Percentiles rank a stretch among this genome's conserved stretches.
These are phyloP conservation scores for Zymoseptoria tritici DNA, from an alignment of 2,329 filamentous ascomycete genomes.

Conservation along the genomic window DNA sequence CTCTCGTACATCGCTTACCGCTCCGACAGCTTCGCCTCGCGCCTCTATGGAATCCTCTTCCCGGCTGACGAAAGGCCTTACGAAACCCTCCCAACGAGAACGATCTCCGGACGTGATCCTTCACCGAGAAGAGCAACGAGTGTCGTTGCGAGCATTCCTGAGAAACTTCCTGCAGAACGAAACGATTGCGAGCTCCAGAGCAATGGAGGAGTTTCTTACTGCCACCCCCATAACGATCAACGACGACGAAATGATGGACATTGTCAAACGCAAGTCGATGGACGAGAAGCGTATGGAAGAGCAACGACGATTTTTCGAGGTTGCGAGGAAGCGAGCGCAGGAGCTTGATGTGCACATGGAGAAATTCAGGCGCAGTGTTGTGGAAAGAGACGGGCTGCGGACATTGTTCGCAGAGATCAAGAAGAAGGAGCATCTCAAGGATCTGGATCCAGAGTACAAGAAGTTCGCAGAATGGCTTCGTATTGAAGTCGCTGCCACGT, in stretches of 20 bases:
- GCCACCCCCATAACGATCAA: conserved; percentile 63
- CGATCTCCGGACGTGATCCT: conserved; percentile 41
- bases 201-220: conserved; percentile 78
- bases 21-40: conserved; percentile 22
- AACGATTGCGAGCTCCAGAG: conserved; percentile 72
- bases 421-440: conserved; percentile 76
- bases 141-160: conserved; percentile 87
- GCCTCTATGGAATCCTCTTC: conserved; percentile 25
- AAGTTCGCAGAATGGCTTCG: conserved; percentile 98
- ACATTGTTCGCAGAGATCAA: conserved; percentile 90
- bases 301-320: conserved; percentile 90
- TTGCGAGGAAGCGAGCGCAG: conserved; percentile 79
- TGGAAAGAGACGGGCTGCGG: conserved; percentile 76
- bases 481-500: conserved; percentile 91
- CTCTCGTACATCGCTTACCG: conserved; percentile 32
- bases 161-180: conserved; percentile 77
- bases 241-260: conserved; percentile 78
- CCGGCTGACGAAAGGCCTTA: conserved; percentile 14
- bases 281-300: conserved; percentile 87
- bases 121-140: conserved; percentile 81
- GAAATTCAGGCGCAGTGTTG: conserved; percentile 59
- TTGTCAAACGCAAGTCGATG: conserved; percentile 68
- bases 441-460: conserved; percentile 89
- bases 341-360: conserved; percentile 99
- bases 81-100: conserved; percentile 10